These are phyloP conservation scores for Cephaloascus albidus DNA, from an alignment of 805 yeast species.

Conservation along the genomic window DNA sequence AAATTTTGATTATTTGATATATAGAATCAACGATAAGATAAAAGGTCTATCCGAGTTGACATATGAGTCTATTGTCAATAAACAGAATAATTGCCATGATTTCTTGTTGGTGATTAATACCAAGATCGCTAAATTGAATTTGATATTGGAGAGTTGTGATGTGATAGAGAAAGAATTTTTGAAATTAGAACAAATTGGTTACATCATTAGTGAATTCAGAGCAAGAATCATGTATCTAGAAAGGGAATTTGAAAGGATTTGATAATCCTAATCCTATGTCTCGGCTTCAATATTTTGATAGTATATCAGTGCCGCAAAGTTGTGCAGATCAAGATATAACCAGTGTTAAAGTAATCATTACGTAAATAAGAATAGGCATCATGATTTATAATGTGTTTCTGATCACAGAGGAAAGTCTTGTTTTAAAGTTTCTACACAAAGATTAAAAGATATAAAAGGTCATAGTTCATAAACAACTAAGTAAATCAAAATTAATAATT, in stretches of 20 bases:
- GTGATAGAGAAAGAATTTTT: conserved; percentile 41
- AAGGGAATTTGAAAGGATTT: conserved; percentile 4
- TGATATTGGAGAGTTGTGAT: conserved; percentile 32
- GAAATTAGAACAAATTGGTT: conserved; percentile 40
- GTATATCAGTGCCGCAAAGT: no score
- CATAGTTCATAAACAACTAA: no score
- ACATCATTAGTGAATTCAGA: conserved; percentile 17
- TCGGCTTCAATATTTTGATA: conserved; percentile 6
- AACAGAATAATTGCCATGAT: conserved; percentile 18
- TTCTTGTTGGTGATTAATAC: conserved; percentile 19
- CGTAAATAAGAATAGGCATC: no score
- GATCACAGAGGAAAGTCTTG: no score
- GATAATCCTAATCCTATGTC: conserved; percentile 1
- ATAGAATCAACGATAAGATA: conserved; percentile 50
- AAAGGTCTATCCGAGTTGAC: conserved; percentile 34
- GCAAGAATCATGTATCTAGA: conserved; percentile 10
- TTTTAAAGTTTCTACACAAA: no score
- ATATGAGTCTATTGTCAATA: conserved; percentile 17
- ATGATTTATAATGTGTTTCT: no score
- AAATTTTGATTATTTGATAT: conserved; percentile 56
- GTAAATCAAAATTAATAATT: no score
- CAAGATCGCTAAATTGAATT: conserved; percentile 29
- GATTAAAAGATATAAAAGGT: no score
- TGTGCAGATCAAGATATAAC: conserved; percentile 1
- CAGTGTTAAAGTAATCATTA: not conserved